These are phyloP conservation scores for Cadophora sp. DNA, from an alignment of 2,329 filamentous ascomycete species.

Conservation along the genomic window DNA sequence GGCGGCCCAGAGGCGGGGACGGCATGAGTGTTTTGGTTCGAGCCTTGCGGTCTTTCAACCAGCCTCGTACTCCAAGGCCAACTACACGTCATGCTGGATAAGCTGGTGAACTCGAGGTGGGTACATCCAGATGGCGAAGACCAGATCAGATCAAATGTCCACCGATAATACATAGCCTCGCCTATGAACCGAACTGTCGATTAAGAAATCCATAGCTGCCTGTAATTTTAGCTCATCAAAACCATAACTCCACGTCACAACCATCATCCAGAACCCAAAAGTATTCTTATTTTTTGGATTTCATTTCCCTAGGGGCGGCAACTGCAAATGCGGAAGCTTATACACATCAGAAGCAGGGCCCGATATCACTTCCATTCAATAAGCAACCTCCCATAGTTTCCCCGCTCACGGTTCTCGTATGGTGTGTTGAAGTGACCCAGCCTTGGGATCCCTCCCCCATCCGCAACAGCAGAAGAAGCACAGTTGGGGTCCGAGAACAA, in stretches of 20 bases:
- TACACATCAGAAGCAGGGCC: conserved; percentile 39
- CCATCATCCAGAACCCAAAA: neutral
- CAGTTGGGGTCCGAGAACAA: conserved; percentile 39
- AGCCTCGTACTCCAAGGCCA: neutral
- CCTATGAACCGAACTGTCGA: neutral
- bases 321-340: conserved; percentile 43
- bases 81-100: too few relatives aligned
- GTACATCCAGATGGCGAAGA: too few relatives aligned
- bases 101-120: too few relatives aligned
- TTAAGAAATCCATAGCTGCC: neutral
- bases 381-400: conserved; percentile 39
- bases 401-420: conserved; percentile 36
- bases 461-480: neutral
- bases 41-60: neutral
- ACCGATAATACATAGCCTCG: too few relatives aligned
- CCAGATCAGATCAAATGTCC: neutral
- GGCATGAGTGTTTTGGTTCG: neutral
- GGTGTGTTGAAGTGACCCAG: conserved; percentile 34
- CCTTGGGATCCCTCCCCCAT: conserved; percentile 41
- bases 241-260: neutral
- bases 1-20: too few relatives aligned
- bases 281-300: conserved; percentile 38
- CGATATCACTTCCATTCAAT: conserved; percentile 39
- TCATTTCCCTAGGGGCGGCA: conserved; percentile 44
- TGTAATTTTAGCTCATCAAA: conserved; percentile 11